Percentiles rank a stretch among this genome's conserved stretches.
Evolutionary conservation across 441 rosid species (phyloP).

Genomic region (Viola pubescens): DNA sequence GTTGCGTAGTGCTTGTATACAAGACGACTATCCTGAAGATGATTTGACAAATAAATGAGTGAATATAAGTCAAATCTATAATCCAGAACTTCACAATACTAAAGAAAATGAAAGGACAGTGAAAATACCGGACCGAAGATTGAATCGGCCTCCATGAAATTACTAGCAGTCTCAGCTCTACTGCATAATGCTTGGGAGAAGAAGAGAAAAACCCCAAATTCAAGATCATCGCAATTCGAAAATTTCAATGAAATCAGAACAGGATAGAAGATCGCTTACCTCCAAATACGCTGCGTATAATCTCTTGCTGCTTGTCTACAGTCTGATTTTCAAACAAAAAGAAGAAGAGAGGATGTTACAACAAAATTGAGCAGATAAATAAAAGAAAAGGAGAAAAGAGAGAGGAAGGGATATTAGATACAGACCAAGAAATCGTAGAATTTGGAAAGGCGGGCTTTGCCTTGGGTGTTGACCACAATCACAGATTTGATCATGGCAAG

Average conservation of each 20-base stretch:
- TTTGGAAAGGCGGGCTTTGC: conserved; percentile 86
- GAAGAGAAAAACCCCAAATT: background rate
- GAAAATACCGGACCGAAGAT: conserved; percentile 77
- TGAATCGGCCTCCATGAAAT: conserved; percentile 71
- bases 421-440: conserved; percentile 69
- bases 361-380: background rate
- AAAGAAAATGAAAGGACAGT: too few relatives aligned
- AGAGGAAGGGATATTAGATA: background rate
- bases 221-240: background rate
- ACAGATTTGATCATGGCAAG: conserved; percentile 70
- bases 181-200: conserved; percentile 54
- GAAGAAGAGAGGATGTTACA: background rate
- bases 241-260: background rate
- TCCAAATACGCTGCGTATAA: conserved; percentile 68
- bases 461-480: conserved; percentile 83
- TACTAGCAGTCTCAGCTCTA: conserved; percentile 91
- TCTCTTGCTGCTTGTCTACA: conserved; percentile 84
- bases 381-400: background rate
- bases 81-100: background rate
- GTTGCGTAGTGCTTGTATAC: conserved; percentile 93
- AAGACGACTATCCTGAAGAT: conserved; percentile 58
- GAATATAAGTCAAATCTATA: background rate
- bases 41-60: conserved; percentile 4
- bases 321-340: conserved; percentile 26
- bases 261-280: conserved; percentile 21